Percentiles rank a stretch among this genome's conserved stretches.
These are phyloP conservation scores for Ceratobasidium sp. DNA, from an alignment of 1,284 basidiomycete species.

Conservation along the genomic window DNA sequence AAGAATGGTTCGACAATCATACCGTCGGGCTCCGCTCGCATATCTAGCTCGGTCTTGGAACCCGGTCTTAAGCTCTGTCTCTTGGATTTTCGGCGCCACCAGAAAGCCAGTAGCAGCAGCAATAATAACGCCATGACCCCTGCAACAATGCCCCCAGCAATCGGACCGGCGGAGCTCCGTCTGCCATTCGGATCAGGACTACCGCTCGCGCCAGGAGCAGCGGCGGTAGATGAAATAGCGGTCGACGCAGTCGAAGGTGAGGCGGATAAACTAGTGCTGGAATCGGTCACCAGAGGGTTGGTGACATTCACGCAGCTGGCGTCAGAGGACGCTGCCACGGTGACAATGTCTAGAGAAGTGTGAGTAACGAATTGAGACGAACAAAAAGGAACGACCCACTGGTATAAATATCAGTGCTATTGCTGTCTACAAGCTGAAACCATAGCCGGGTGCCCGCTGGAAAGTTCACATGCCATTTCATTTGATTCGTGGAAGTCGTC, in stretches of 20 bases:
- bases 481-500: conserved; percentile 15
- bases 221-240: neutral
- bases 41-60: neutral
- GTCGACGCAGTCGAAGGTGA: neutral
- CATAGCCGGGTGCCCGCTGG: conserved; percentile 27
- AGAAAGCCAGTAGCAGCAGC: conserved; percentile 1
- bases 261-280: neutral
- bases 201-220: neutral
- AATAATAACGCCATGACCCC: conserved; percentile 12
- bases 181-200: neutral
- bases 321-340: conserved; percentile 12
- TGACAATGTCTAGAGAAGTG: conserved; percentile 15
- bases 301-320: conserved; percentile 33
- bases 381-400: neutral
- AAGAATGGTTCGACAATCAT: conserved; percentile 22
- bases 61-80: neutral
- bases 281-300: conserved; percentile 26
- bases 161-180: neutral
- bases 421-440: conserved; percentile 25
- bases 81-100: neutral
- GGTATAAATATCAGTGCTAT: conserved; percentile 28
- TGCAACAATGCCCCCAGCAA: conserved; percentile 15
- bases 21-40: neutral
- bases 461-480: conserved; percentile 42
- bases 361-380: neutral